Conservation (phyloP, 768 basidiomycete species). For the Boletus rex-veris region DNA sequence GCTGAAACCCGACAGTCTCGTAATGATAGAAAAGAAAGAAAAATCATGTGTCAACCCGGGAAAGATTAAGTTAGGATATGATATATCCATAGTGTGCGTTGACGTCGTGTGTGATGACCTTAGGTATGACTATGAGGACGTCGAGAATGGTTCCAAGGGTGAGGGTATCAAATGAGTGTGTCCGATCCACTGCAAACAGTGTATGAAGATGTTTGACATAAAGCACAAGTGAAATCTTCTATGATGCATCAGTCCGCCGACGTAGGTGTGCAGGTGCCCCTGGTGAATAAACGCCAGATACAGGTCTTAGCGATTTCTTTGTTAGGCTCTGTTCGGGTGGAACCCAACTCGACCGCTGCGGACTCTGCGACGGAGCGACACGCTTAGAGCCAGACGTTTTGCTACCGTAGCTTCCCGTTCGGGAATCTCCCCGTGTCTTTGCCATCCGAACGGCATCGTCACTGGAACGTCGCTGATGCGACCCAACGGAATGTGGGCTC, state of each 20-base stretch:
- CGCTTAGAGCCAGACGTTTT: constrained; percentile 9
- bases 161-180: constrained; percentile 30
- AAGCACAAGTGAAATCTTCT: constrained; percentile 5
- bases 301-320: constrained; percentile 17
- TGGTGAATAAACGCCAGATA: constrained; percentile 14
- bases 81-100: constrained; percentile 23
- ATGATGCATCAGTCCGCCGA: constrained; percentile 21
- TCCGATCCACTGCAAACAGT: constrained; percentile 7
- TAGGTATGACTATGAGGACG: constrained; percentile 16
- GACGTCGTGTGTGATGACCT: constrained; percentile 9
- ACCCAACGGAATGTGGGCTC: constrained; percentile 17
- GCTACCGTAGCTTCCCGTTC: constrained; percentile 14
- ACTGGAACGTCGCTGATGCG: constrained; percentile 31
- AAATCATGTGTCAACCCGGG: not conserved
- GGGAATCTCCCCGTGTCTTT: constrained; percentile 10
- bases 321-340: constrained; percentile 14
- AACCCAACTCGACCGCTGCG: constrained; percentile 25
- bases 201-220: not conserved
- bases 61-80: constrained; percentile 19
- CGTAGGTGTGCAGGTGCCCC: constrained; percentile 9
- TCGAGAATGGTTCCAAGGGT: constrained; percentile 14
- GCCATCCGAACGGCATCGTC: constrained; percentile 25
- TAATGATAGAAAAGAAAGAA: constrained; percentile 4
- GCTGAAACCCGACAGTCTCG: constrained; percentile 10
- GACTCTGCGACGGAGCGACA: constrained; percentile 6